These are phyloP conservation scores for Nigrospora osmanthi DNA, from an alignment of 2,329 filamentous ascomycete species.

Conservation along the genomic window DNA sequence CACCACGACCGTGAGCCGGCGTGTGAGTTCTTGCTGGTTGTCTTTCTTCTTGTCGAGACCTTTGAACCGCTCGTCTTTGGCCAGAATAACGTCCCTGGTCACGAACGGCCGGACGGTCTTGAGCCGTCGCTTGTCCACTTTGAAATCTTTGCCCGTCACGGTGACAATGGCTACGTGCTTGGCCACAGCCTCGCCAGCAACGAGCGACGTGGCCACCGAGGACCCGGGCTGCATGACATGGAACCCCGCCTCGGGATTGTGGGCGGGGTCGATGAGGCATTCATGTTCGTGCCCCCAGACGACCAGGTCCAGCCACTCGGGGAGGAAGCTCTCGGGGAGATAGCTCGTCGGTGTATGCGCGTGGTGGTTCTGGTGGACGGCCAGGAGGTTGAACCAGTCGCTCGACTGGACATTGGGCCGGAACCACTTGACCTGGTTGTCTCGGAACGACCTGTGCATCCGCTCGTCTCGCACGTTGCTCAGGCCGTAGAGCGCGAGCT, in stretches of 20 bases:
- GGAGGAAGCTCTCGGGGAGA: constrained; percentile 86
- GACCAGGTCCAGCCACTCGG: constrained; percentile 83
- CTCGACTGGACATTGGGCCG: constrained; percentile 69
- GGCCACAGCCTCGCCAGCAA: constrained; percentile 79
- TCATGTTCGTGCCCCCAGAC: constrained; percentile 98
- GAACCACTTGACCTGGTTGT: constrained; percentile 91
- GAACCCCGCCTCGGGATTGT: constrained; percentile 84
- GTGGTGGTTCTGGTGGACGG: constrained; percentile 93
- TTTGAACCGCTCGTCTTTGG: constrained; percentile 68
- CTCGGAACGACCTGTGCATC: constrained; percentile 86
- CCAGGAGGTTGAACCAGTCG: constrained; percentile 95
- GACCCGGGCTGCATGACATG: constrained; percentile 97
- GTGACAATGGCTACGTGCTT: constrained; percentile 87
- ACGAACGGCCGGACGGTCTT: constrained; percentile 89
- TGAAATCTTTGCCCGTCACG: constrained; percentile 76
- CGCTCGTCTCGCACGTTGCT: constrained; percentile 96
- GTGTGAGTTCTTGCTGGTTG: constrained; percentile 73
- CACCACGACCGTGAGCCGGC: constrained; percentile 68
- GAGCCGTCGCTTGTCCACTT: constrained; percentile 70
- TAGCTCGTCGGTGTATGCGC: constrained; percentile 91
- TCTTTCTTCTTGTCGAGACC: constrained; percentile 73
- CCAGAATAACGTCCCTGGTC: constrained; percentile 72
- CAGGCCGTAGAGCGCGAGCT: constrained; percentile 86
- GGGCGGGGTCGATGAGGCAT: constrained; percentile 76
- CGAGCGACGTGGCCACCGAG: constrained; percentile 86